Base-by-base conservation (phyloP, 192 early-diverging fungal genomes). In the Diversispora epigaea region DNA sequence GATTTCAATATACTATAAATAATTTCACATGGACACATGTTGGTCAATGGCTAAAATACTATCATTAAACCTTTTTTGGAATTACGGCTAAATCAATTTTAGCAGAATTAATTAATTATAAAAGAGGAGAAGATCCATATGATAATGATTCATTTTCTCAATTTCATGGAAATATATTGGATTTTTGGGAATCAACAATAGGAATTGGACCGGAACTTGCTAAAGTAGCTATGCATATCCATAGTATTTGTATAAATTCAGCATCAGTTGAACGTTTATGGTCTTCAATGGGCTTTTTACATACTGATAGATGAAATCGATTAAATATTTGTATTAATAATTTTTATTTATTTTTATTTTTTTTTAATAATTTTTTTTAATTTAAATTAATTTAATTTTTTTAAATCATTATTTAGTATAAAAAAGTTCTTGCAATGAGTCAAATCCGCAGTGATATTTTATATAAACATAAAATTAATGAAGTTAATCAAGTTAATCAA, bases 351-450 rank as follows among this genome's bases (percentile, higher is more conserved):
- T n/a, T n/a, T n/a, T 60, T 19, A 7, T 56, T n/a, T n/a, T n/a
- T n/a, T 11, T 56, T 70, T 54, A 12, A 50, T 50, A 40, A 15
- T n/a, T n/a, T 49, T 49, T 11, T 49, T 49, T 32, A 32, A 32
- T 32, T 32, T 32, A 32, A 32, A 32, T 32, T 32, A 32, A 32
- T 32, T 32, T 32, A 32, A 32, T 32, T 32, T 32, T 32, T 6
- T 19, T 68, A 50, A 25, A 60, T 60, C 12, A 25, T 1, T 50
- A 25, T 54, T n/a, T 25, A 70, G 68, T 7, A 50, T 55, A 54
- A 70, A 15, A 70, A 70, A 54, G 68, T 70, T 22, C 46, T 71
- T n/a, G n/a, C n/a, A n/a, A n/a, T n/a, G n/a, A n/a, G n/a, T n/a
- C 7, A 71, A 58, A 55, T 71, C 21, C 11, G 50, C 9, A 22